phyloP scores from a whole-genome alignment of 257 asterid genomes.

The Echites panduratus region DNA sequence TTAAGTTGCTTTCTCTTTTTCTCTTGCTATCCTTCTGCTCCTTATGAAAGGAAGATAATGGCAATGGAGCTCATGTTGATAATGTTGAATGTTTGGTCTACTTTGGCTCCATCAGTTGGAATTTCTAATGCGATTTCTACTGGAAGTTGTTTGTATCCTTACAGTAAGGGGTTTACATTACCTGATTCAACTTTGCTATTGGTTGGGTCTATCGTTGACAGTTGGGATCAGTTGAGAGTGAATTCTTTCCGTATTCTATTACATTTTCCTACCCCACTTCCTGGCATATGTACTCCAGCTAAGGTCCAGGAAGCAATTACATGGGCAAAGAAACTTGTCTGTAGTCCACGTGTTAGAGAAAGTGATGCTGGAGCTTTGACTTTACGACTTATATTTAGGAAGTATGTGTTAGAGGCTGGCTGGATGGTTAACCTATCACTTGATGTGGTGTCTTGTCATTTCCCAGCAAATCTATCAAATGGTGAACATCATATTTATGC shows the following conservation, averaged over 20 bases:
- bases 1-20: conserved; percentile 77
- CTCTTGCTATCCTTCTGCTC: conserved; percentile 97
- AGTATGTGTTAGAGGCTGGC: conserved; percentile 74
- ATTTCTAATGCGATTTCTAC: conserved; percentile 34
- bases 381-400: conserved; percentile 74
- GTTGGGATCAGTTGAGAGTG: conserved; percentile 91
- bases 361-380: conserved; percentile 98
- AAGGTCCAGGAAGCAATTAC: conserved; percentile 52
- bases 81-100: conserved; percentile 79
- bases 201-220: conserved; percentile 92
- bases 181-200: conserved; percentile 74
- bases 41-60: conserved; percentile 93
- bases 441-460: conserved; percentile 36
- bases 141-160: conserved; percentile 49
- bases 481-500: conserved; percentile 25
- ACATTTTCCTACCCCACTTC: conserved; percentile 86
- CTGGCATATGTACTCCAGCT: conserved; percentile 59
- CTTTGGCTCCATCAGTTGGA: conserved; percentile 34
- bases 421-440: conserved; percentile 59
- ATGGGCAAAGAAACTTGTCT: conserved; percentile 84
- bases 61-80: conserved; percentile 81
- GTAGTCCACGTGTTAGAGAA: conserved; percentile 98
- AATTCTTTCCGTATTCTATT: conserved; percentile 68
- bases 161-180: conserved; percentile 52
- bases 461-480: conserved; percentile 28